Evolutionary conservation across 2,329 filamentous ascomycete genomes (phyloP), one percentile per base, ranked within the genome.

Genomic region (Aschersonia sp.): DNA sequence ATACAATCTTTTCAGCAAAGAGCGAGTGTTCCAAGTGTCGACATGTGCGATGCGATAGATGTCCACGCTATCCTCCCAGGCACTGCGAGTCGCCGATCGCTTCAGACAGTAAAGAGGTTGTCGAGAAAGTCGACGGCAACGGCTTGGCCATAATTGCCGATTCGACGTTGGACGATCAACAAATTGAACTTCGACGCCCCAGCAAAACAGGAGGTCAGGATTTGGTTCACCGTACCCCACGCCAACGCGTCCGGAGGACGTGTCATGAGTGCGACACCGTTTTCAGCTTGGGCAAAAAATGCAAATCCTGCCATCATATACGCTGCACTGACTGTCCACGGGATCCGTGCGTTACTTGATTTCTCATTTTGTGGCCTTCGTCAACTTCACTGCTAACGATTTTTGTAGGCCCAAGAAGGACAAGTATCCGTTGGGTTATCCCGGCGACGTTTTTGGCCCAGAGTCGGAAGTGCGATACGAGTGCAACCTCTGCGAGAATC

Each of bases 281-380:
- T 1, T 92, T 89, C 59, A 62, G 65, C 2, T 58, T 70, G 5
- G 69, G 65, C 51, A 86, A 82, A 67, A 76, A 59, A 0, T 94
- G 89, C 61, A 64, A 70, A 5, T 71, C 70, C 40, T 94, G 89
- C 63, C 67, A 72, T 31, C 89, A 94, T 62, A 62, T 73, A 46
- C 80, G 86, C 47, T 94, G 88, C 69, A 85, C 80, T 40, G 83
- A 83, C 59, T 94, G 88, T 62, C 86, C 85, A 31, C 74, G 87
- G 56, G 81, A 88, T 58, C 87, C 87, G 74, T 88, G 76, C 62
- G 84, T 80, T 31, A 35, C 30, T 12, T 7, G 12, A 38, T 12
- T 31, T 29, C 9, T 35, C 38, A 46, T 53, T 7, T 31, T 29
- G 10, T 30, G 5, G 4, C 9, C 30, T 9, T 1, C 10, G 3